phyloP scores from a whole-genome alignment of 495 filamentous ascomycete species.

The Hamigera avellanea region DNA sequence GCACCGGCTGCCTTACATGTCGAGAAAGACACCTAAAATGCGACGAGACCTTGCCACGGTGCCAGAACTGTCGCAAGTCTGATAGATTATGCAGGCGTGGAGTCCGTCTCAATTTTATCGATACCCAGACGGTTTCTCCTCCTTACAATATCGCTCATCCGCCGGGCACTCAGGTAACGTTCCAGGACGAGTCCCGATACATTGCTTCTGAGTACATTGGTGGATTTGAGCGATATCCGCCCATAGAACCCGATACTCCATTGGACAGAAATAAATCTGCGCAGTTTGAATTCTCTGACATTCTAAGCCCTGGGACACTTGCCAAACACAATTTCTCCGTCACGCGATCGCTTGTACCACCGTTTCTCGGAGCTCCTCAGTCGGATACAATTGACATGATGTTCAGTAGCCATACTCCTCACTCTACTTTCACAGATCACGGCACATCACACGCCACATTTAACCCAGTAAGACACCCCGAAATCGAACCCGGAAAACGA shows the following conservation, averaged over 20 bases:
- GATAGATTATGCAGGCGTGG: slow-evolving; percentile 77
- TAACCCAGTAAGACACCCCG: slow-evolving; percentile 10
- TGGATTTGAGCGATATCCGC: slow-evolving; percentile 63
- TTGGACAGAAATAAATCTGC: slow-evolving; percentile 21
- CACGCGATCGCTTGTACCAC: slow-evolving; percentile 23
- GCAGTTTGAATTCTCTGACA: slow-evolving; percentile 25
- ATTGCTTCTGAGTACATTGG: slow-evolving; percentile 91
- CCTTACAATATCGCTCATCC: slow-evolving; percentile 49
- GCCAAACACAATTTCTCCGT: slow-evolving; percentile 31
- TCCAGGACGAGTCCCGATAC: slow-evolving; percentile 80
- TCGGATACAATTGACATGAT: slow-evolving; percentile 13
- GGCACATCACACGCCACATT: slow-evolving; percentile 18
- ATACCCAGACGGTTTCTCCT: slow-evolving; percentile 61
- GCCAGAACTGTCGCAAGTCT: slow-evolving; percentile 83
- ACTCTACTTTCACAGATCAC: slow-evolving; percentile 18
- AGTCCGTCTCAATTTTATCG: slow-evolving; percentile 85
- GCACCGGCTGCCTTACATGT: slow-evolving; percentile 70
- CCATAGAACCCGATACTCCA: slow-evolving; percentile 28
- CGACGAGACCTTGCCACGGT: slow-evolving; percentile 72
- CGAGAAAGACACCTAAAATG: slow-evolving; percentile 68
- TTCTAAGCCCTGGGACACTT: slow-evolving; percentile 16
- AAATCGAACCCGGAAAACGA: slow-evolving; percentile 16
- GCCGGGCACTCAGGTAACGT: slow-evolving; percentile 58
- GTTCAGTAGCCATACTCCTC: slow-evolving; percentile 16
- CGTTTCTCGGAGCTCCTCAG: slow-evolving; percentile 18